phyloP scores from a whole-genome alignment of 225 moss, liverwort and hornwort genomes.

The Polytrichum commune region DNA sequence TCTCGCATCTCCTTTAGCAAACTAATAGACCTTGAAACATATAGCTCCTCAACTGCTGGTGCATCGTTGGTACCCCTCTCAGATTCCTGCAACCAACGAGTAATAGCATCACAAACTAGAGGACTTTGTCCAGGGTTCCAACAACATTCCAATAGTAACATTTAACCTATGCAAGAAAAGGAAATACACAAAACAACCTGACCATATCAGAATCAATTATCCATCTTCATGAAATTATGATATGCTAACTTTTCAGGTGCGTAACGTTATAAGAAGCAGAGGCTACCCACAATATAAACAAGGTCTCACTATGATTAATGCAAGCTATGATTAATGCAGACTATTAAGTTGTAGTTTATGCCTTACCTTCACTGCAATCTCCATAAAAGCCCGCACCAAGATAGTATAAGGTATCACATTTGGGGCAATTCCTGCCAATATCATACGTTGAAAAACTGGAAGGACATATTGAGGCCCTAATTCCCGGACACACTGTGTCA shows the following conservation, averaged over 20 bases:
- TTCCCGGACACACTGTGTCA: slow-evolving; percentile 46
- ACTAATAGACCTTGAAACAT: slow-evolving; percentile 39
- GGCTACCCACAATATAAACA: too few species aligned
- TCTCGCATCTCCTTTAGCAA: slow-evolving; percentile 50
- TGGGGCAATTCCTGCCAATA: slow-evolving; percentile 37
- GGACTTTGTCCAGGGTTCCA: not conserved
- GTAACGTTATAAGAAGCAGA: too few species aligned
- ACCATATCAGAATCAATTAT: too few species aligned
- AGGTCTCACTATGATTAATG: too few species aligned
- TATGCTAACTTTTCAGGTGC: too few species aligned
- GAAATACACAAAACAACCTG: too few species aligned
- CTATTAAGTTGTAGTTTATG: too few species aligned
- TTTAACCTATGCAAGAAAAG: too few species aligned
- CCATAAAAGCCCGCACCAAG: slow-evolving; percentile 49
- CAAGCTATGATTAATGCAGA: too few species aligned
- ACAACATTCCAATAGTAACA: too few species aligned
- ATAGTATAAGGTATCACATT: slow-evolving; percentile 63
- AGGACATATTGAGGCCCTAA: slow-evolving; percentile 51
- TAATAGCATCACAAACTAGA: not conserved
- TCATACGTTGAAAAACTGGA: slow-evolving; percentile 58
- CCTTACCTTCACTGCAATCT: slow-evolving; percentile 35
- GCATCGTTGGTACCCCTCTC: slow-evolving; percentile 11
- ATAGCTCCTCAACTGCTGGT: slow-evolving; percentile 33
- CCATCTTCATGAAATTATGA: too few species aligned
- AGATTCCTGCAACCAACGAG: slow-evolving; percentile 29